Conservation (phyloP, 768 basidiomycete genomes). For the Hygrocybe coccinea region DNA sequence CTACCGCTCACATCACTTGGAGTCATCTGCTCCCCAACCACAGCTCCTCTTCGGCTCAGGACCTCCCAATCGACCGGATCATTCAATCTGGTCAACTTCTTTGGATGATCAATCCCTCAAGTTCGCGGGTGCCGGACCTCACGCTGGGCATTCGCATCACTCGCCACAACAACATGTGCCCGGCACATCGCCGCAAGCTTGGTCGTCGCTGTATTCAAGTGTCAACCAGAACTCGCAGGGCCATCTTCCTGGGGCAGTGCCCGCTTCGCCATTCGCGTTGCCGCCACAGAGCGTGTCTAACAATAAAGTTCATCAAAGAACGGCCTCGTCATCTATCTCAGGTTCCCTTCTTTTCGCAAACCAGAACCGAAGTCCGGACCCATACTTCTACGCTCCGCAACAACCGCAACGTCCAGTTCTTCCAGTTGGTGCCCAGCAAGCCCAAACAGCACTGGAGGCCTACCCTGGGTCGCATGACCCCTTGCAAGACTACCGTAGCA, state of each 20-base stretch:
- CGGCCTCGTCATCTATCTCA: constrained; percentile 24
- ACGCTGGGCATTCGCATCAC: constrained; percentile 28
- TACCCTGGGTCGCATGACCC: constrained; percentile 27
- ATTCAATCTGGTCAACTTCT: constrained; percentile 66
- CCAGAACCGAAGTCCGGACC: too few relatives aligned
- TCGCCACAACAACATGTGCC: constrained; percentile 27
- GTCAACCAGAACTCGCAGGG: constrained; percentile 31
- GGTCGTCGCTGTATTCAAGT: constrained; percentile 31
- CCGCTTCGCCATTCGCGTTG: constrained; percentile 16
- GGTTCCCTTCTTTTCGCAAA: constrained; percentile 20
- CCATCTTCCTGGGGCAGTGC: constrained; percentile 18
- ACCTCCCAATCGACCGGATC: constrained; percentile 36
- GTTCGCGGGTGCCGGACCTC: constrained; percentile 24
- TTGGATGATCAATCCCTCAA: constrained; percentile 44
- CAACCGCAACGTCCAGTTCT: too few relatives aligned
- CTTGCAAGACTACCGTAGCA: constrained; percentile 22
- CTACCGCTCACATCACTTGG: constrained; percentile 17
- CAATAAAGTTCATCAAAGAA: constrained; percentile 23
- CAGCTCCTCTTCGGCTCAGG: constrained; percentile 52
- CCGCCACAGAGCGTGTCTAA: constrained; percentile 13
- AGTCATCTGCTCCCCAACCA: constrained; percentile 36
- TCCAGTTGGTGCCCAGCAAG: too few relatives aligned
- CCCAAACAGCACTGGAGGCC: constrained; percentile 16
- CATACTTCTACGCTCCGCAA: too few relatives aligned
- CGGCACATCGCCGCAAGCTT: constrained; percentile 24